Evolutionary conservation across 805 yeast genomes (phyloP), one percentile per base, ranked within the genome.

Genomic region (Zygosaccharomyces bailii): DNA sequence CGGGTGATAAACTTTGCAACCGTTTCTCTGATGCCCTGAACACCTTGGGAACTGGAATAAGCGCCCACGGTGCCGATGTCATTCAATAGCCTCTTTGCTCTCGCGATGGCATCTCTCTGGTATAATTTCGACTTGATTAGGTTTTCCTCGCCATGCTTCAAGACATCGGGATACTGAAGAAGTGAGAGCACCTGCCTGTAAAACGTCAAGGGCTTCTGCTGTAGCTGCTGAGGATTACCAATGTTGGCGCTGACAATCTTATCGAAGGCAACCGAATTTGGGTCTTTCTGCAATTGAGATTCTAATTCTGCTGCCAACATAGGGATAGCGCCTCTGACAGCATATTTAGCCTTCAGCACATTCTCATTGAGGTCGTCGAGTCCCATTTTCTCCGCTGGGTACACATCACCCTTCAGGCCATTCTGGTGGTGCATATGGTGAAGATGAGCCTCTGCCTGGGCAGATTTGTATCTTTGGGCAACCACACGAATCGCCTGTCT

Each of bases 181-280:
- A 90, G 66, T 0, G 97, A 79, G 48, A 91, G 70, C 3, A 90
- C 96, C 63, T 90, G 95, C 57, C 99, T 78, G 67, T 88, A 90
- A 72, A 93, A 93, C n/a, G 96, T 86, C 56, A 93, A 73, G 1
- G 99, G 99, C 58, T 82, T 76, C 66, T 93, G 99, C 55, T 88
- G 91, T 61, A 93, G 74, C 64, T 91, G 98, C 67, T 93, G 99
- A 2, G 99, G 99, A 63, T 93, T 93, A 23, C 99, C 99, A 51
- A 93, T 93, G 63, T 93, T 93, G 51, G 96, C 93, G 58, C 80
- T 82, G 61, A 95, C 84, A 56, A 93, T 86, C 48, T 76, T 70
- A 34, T 76, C 68, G 61, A 89, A 93, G 0, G 96, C 95, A 52
- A 88, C 69, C 4, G 85, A 78, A 14, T 71, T 72, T 19, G 85